Percentiles rank a stretch among this genome's conserved stretches.
Conservation (phyloP, 176 grass and related monocot genomes). For the Poa pratensis region DNA sequence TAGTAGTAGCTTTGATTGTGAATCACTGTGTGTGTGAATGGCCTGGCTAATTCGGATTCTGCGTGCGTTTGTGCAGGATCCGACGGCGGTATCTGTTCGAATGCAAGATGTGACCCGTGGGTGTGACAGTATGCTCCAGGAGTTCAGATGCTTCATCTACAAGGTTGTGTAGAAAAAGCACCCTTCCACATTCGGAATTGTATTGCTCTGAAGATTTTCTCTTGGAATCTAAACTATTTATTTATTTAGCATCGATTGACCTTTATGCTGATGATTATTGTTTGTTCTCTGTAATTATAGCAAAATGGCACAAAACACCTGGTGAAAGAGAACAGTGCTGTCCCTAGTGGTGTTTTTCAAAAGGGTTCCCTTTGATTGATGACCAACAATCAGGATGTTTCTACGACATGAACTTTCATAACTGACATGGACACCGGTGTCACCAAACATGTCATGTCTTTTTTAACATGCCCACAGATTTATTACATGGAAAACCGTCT, state of each 20-base stretch:
- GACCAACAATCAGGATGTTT: neutral
- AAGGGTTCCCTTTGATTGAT: neutral
- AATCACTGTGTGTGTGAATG: neutral
- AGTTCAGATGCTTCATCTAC: neutral
- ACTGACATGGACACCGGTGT: neutral
- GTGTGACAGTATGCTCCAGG: neutral
- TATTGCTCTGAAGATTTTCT: neutral
- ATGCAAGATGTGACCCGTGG: neutral
- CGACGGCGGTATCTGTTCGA: neutral
- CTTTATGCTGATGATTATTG: neutral
- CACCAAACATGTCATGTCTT: neutral
- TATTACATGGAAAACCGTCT: neutral
- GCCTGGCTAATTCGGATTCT: constrained; percentile 45
- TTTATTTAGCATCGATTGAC: neutral
- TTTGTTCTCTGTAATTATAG: neutral
- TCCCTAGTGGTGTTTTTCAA: neutral
- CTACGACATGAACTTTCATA: neutral
- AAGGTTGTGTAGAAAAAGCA: no score
- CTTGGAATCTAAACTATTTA: neutral
- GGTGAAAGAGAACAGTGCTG: neutral
- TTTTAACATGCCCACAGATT: no score
- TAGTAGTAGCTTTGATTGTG: neutral
- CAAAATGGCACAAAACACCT: no score
- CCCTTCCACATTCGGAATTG: neutral
- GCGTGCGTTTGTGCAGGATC: constrained; percentile 48